Evolutionary conservation across 805 yeast species (phyloP), one percentile per base, ranked within the genome.

Genomic region (Wickerhamiella vanderwaltii): DNA sequence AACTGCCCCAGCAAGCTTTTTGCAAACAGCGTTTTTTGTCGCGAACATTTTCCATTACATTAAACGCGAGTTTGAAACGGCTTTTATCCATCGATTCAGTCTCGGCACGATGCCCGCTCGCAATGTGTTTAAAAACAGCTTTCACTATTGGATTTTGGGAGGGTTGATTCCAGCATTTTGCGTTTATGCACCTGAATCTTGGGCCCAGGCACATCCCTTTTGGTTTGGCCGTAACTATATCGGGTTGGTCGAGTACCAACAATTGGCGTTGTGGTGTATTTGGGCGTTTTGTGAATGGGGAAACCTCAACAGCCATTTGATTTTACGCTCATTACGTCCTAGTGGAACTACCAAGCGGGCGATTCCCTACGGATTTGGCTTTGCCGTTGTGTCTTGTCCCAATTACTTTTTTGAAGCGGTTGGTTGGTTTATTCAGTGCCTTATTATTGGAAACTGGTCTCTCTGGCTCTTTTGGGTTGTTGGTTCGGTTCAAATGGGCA

Each of bases 61-160:
- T 49, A 91, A 91, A 65, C 76, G 98, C 58, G 96, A 86, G 60
- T 70, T 71, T 49, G 98, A 91, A 63, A 85, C 95, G 6, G 49
- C 80, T 18, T 77, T 75, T 55, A 77, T 91, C 39, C 98, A 91
- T 63, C 69, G 72, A 47, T 91, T 91, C 58, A 82, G 95, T 17
- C 67, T 76, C 45, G 77, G 84, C 19, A 91, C 98, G 11, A 91
- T 91, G 98, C 98, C 98, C 3, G 54, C 81, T 32, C 72, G 75
- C 58, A 82, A 85, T 61, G 63, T 91, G 45, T 82, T 88, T 70
- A 85, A 87, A 64, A 91, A 91, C 65, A 78, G 86, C 29, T 67
- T 72, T 50, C 96, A 91, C 60, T 91, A 91, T 64, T 88, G 96
- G 96, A 59, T 83, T n/a, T 65, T 88, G 50, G 79, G 86, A 42